Evolutionary conservation across 805 yeast genomes (phyloP), one percentile per base, ranked within the genome.

Genomic region (Millerozyma miso): DNA sequence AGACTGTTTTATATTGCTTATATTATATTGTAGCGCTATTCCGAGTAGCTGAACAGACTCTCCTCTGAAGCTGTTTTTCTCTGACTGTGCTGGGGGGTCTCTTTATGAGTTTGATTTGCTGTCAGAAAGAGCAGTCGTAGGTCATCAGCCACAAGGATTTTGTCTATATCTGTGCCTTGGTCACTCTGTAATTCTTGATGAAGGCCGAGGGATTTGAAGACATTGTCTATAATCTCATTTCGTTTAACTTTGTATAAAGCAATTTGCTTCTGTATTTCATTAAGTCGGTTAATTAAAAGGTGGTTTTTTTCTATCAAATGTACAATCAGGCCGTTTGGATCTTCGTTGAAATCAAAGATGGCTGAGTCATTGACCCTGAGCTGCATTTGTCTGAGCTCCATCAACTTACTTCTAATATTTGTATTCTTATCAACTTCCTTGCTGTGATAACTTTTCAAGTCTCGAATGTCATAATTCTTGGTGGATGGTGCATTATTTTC

Each of bases 191-290:
- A 47, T 29, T 38, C 15, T 17, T 36, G 35, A 7, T 23, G 29
- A 7, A 23, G 6, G 29, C 29, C 29, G 15, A 35, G 19, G 7
- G 16, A 14, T 18, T 37, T 37, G 19, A 4, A 14, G 19, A 37
- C 23, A 7, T 18, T 20, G 17, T 37, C 33, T 37, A 37, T 37
- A 2, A 37, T 14, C n/a, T 19, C 33, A 4, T n/a, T 59, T 56
- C 26, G 59, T 35, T 19, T 52, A 51, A 44, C 62, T 58, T 45
- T 51, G 55, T 26, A 37, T 5, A 37, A 19, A 12, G 26, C 31
- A 14, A 37, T 23, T 12, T 26, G 16, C 31, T 37, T 37, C 23
- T 37, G 32, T 4, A 29, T 17, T n/a, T 37, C 39, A 19, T 37
- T 37, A 15, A 37, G 10, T 7, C 26, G 19, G 29, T 14, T 37